Base-by-base conservation (phyloP, 1,139 yeast genomes). In the Yamadazyma conglobata region DNA sequence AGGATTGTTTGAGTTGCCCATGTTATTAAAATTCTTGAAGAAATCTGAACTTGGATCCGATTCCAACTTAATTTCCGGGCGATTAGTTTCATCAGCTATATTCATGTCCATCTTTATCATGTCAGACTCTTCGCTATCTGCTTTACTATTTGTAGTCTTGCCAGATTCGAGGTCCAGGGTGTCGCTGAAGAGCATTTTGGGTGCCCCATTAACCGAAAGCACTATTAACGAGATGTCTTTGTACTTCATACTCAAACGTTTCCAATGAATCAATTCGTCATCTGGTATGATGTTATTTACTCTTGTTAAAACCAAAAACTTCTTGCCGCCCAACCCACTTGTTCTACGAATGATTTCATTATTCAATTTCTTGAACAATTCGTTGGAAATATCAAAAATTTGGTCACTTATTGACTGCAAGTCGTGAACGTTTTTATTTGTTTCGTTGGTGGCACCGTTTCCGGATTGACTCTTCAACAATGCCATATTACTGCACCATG, bases 221-320 rank as follows among this genome's bases (percentile, higher is more conserved):
- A 86, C 87, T 22, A 86, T 74, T 47, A 84, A 61, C 2, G 84
- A 76, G 13, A 84, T 57, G 22, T 76, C 81, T 42, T 79, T 77
- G 33, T 74, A 70, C 39, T 73, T 73, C 32, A 64, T 47, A 19
- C 87, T 78, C 22, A 82, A 58, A 35, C 87, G 57, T 49, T 84
- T 79, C 89, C 91, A 80, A 47, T 81, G 86, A 30, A 81, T 67
- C 32, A 83, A 58, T 47, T 83, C 93, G 50, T 82, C 91, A 52
- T 83, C 93, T 0, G 89, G 87, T 25, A 83, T 73, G 33, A 81
- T 73, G 41, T 83, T 82, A 46, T 78, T 79, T 32, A 81, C 57
- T 44, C 93, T 66, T 0, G 91, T 80, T 31, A 83, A 58, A 2
- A 83, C 79, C 42, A 83, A 60, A 42, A 77, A 81, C 28, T 76